Base-by-base conservation (phyloP, 371 early-diverging fungal species). In the Smittium culicis region DNA sequence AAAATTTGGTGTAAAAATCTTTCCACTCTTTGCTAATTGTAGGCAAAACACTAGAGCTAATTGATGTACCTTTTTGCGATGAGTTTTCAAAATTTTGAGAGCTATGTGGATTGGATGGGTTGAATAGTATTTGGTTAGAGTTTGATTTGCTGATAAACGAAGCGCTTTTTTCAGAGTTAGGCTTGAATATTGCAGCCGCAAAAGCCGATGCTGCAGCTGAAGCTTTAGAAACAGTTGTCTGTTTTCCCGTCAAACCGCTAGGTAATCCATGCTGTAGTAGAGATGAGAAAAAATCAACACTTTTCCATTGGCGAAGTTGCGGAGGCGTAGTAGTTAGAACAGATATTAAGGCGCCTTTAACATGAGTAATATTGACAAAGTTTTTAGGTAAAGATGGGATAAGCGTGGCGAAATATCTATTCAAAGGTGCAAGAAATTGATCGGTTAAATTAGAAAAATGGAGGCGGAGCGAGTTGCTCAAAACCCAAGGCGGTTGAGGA, bases 381-480 rank as follows among this genome's bases (percentile, higher is more conserved):
- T 54, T 65, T 59, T 16, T 32, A 65, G 68, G 68, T 29, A 75
- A 70, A 45, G 66, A 68, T 16, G 94, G 91, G 29, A 94, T 83
- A 61, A 94, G 73, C 1, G 91, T 88, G 65, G 89, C 86, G 76
- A 93, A 93, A 74, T 95, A 91, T 45, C 92, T 84, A 73, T 94
- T 90, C 55, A 98, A 77, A n/a, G 98, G 98, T 27, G 87, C 91
- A 69, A 98, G 73, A 72, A 98, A 95, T 74, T 88, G 83, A 66
- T 92, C 94, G 0, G 96, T 93, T 35, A 98, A 76, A 58, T 93
- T 93, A 11, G 88, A 83, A 82, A 96, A 96, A 73, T 98, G 88
- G 63, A 93, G 80, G 45, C 96, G 81, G 54, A 98, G 76, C 68
- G 86, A 85, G 74, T 98, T 94, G 77, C 95, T 90, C 35, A 95